phyloP scores from a whole-genome alignment of 192 early-diverging fungal genomes.

The Podila minutissima region DNA sequence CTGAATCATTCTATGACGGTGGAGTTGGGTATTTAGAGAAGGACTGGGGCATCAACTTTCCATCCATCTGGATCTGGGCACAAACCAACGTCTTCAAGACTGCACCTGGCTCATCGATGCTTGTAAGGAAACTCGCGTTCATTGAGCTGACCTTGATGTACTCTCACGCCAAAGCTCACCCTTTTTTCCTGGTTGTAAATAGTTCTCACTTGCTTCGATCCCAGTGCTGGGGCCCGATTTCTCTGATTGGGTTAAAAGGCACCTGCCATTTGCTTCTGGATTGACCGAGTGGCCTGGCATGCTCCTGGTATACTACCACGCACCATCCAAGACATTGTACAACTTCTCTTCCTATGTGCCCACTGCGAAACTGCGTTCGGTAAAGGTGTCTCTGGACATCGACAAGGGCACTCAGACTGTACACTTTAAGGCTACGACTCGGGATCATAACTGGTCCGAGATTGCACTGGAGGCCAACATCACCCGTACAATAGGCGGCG shows the following conservation, averaged over 20 bases:
- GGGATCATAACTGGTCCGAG: constrained; percentile 4
- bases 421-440: constrained; percentile 16
- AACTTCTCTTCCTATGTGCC: constrained; percentile 52
- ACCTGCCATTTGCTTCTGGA: constrained; percentile 7
- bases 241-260: constrained; percentile 19
- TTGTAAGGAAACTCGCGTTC: constrained; percentile 11
- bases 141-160: not conserved
- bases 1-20: constrained; percentile 20
- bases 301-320: constrained; percentile 47
- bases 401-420: constrained; percentile 19
- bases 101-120: constrained; percentile 35
- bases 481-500: constrained; percentile 40
- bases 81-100: constrained; percentile 55
- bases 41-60: constrained; percentile 63
- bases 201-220: constrained; percentile 34
- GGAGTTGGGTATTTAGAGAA: constrained; percentile 61
- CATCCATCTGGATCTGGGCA: constrained; percentile 61
- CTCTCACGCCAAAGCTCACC: not conserved
- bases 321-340: constrained; percentile 46
- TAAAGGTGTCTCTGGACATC: constrained; percentile 27
- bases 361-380: constrained; percentile 3
- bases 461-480: constrained; percentile 39
- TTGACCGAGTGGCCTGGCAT: constrained; percentile 30
- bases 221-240: constrained; percentile 22
- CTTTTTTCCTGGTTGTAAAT: not conserved